Evolutionary conservation across 1,284 basidiomycete genomes (phyloP).

Genomic region (Mycosarcoma maydis): DNA sequence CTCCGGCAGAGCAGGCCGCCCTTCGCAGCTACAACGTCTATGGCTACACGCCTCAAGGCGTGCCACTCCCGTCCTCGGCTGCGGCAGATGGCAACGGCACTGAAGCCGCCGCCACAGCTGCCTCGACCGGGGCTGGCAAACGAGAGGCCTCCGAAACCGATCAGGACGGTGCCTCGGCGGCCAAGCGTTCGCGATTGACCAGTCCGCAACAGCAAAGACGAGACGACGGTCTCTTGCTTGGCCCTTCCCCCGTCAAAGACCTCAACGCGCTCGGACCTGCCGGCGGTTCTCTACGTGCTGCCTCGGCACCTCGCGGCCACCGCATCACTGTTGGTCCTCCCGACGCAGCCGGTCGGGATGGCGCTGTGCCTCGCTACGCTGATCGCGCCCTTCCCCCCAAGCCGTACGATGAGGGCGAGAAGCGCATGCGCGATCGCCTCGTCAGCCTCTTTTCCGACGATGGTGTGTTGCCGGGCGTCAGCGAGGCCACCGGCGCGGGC

Average conservation of each 20-base stretch:
- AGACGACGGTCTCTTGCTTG: constrained; percentile 27
- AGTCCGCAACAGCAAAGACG: constrained; percentile 25
- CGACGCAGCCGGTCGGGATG: constrained; percentile 34
- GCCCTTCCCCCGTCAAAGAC: constrained; percentile 61
- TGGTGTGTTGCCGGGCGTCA: constrained; percentile 15
- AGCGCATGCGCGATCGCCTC: constrained; percentile 58
- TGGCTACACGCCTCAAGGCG: constrained; percentile 58
- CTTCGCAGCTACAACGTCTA: constrained; percentile 52
- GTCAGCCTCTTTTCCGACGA: constrained; percentile 63
- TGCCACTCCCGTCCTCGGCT: constrained; percentile 35
- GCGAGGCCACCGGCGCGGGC: constrained; percentile 5
- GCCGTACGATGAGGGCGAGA: constrained; percentile 62
- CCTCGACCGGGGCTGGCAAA: constrained; percentile 23
- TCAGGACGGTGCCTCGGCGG: constrained; percentile 18
- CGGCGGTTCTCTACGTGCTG: constrained; percentile 53
- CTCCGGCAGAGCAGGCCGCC: constrained; percentile 45
- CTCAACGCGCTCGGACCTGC: constrained; percentile 60
- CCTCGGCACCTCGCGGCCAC: constrained; percentile 45
- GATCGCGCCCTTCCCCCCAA: constrained; percentile 58
- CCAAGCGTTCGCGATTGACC: constrained; percentile 40
- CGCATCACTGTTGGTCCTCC: constrained; percentile 50
- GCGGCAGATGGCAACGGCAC: not conserved
- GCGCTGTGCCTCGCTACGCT: constrained; percentile 59
- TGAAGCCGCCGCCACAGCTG: not conserved
- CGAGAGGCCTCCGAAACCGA: constrained; percentile 19